phyloP scores from a whole-genome alignment of 2,329 filamentous ascomycete species.

The Trichoderma endophyticum region DNA sequence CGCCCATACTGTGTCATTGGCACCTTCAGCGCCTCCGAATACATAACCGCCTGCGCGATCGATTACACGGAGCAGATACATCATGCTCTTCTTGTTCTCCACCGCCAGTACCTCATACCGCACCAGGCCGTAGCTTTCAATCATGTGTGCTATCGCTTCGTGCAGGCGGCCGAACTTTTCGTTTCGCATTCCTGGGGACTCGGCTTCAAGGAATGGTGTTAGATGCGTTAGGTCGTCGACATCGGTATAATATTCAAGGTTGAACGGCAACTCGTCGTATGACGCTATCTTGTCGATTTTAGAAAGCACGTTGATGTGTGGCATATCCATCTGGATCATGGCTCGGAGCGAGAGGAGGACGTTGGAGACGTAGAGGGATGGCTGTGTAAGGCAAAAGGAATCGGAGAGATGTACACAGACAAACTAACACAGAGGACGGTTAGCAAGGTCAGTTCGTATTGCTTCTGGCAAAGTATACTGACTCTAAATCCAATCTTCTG shows the following conservation, averaged over 20 bases:
- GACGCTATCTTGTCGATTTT: conserved; percentile 93
- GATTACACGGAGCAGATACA: conserved; percentile 81
- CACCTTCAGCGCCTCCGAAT: conserved; percentile 84
- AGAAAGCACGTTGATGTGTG: conserved; percentile 91
- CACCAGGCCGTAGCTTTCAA: conserved; percentile 87
- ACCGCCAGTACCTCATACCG: conserved; percentile 91
- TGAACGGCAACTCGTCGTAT: conserved; percentile 86
- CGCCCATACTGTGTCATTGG: conserved; percentile 96
- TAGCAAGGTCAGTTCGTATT: neutral
- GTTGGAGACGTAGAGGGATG: conserved; percentile 92
- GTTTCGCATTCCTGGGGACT: conserved; percentile 66
- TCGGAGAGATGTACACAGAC: conserved; percentile 92
- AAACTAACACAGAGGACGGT: conserved; percentile 54
- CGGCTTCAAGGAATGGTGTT: conserved; percentile 73
- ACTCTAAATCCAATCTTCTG: conserved; percentile 93
- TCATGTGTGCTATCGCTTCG: conserved; percentile 77
- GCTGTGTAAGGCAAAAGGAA: conserved; percentile 87
- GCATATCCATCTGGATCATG: conserved; percentile 98
- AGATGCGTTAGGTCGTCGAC: conserved; percentile 89
- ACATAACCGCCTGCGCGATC: conserved; percentile 91
- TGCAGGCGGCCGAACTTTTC: conserved; percentile 83
- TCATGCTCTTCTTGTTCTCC: conserved; percentile 97
- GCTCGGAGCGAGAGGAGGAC: conserved; percentile 87
- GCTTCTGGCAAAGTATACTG: conserved; percentile 33
- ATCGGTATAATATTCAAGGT: conserved; percentile 95